phyloP scores from a whole-genome alignment of 441 rosid genomes.

The Pelargonium myrrhifolium region DNA sequence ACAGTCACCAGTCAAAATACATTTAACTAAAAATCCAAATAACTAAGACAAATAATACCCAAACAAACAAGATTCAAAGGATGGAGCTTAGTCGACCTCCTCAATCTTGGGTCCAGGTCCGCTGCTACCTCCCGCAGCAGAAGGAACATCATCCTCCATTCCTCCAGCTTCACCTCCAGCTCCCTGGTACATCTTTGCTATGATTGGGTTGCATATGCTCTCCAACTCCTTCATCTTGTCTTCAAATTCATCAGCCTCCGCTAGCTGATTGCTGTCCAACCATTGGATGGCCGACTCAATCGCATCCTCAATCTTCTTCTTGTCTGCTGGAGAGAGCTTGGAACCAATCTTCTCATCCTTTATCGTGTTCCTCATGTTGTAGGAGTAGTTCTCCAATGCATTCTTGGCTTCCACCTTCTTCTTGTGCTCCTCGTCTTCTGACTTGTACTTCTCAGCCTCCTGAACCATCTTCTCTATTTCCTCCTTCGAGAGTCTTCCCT shows the following conservation, averaged over 20 bases:
- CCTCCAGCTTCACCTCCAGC: slow-evolving; percentile 31
- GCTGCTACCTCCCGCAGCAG: slow-evolving; percentile 18
- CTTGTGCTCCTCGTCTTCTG: slow-evolving; percentile 54
- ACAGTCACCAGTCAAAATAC: too few relatives aligned
- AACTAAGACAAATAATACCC: too few relatives aligned
- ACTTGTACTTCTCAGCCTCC: slow-evolving; percentile 55
- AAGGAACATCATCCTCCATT: slow-evolving; percentile 33
- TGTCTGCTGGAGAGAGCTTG: slow-evolving; percentile 38
- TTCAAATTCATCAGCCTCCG: slow-evolving; percentile 50
- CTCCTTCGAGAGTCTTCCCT: slow-evolving; percentile 52
- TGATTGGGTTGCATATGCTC: slow-evolving; percentile 50
- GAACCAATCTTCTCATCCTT: slow-evolving; percentile 48
- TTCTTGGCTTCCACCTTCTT: slow-evolving; percentile 62
- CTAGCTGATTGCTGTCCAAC: slow-evolving; percentile 53
- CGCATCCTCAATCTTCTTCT: slow-evolving; percentile 56
- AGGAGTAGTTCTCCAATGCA: slow-evolving; percentile 46
- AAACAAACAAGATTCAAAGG: too few relatives aligned
- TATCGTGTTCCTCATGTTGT: slow-evolving; percentile 56
- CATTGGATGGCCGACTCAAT: slow-evolving; percentile 43
- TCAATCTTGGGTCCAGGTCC: slow-evolving; percentile 69
- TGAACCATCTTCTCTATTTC: slow-evolving; percentile 62
- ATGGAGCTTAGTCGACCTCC: slow-evolving; percentile 49
- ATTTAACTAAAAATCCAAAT: too few relatives aligned
- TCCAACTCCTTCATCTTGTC: slow-evolving; percentile 67
- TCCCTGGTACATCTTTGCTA: slow-evolving; percentile 54